Percentiles rank a stretch among this genome's conserved stretches.
These are phyloP conservation scores for Bryoglossum gracile DNA, from an alignment of 495 filamentous ascomycete genomes.

Conservation along the genomic window DNA sequence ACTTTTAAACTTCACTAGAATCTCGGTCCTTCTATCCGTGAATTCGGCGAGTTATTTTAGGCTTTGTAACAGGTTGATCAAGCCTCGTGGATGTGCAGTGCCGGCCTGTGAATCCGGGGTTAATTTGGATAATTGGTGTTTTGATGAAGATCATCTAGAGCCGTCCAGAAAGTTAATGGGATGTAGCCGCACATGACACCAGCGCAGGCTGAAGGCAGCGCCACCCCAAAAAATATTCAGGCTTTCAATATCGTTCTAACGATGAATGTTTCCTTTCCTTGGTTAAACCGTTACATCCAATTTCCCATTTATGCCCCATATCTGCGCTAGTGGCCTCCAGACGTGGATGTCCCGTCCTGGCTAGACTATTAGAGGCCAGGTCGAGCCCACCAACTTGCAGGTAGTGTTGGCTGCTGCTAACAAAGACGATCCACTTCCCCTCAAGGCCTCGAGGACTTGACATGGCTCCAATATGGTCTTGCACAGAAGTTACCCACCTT, in stretches of 20 bases:
- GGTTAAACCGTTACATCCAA: conserved; percentile 11
- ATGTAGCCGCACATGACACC: conserved; percentile 21
- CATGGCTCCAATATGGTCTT: conserved; percentile 24
- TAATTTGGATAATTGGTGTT: conserved; percentile 35
- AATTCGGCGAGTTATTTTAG: too few species aligned
- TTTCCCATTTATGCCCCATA: conserved; percentile 11
- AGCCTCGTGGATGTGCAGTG: too few species aligned
- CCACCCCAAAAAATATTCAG: conserved; percentile 28
- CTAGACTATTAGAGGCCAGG: conserved; percentile 12
- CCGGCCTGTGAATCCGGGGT: conserved; percentile 35
- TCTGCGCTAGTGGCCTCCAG: conserved; percentile 15
- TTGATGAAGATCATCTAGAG: conserved; percentile 21
- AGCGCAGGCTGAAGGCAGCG: conserved; percentile 13
- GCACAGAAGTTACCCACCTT: conserved; percentile 10
- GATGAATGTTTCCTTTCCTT: conserved; percentile 4
- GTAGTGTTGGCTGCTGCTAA: conserved; percentile 18
- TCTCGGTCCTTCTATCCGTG: too few species aligned
- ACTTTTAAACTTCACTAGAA: too few species aligned
- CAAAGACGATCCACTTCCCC: conserved; percentile 8
- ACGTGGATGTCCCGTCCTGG: conserved; percentile 9
- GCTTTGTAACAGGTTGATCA: too few species aligned
- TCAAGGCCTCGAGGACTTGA: conserved; percentile 20
- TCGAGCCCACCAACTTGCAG: conserved; percentile 11
- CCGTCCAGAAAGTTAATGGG: conserved; percentile 7
- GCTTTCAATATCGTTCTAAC: conserved; percentile 25